Base-by-base conservation (phyloP, 2,329 filamentous ascomycete genomes). In the Incumbomyces lentus region DNA sequence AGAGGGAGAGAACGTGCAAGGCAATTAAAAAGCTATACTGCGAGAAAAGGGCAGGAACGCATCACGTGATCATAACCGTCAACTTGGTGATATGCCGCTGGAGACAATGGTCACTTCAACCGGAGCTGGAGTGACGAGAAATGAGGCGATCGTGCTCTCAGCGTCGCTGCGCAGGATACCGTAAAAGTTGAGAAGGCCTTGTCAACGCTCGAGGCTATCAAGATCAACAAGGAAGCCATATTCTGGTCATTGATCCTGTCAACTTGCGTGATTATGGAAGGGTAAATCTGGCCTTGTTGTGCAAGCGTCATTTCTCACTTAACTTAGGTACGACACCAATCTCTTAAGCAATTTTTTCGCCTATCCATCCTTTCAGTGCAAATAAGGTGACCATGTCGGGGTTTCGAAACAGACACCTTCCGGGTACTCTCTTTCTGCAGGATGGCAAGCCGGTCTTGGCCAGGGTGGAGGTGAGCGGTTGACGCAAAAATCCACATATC, bases 251-350 rank as follows among this genome's bases (percentile, higher is more conserved):
- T 67, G 17, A 35, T 65, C 26, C 65, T 72, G 44, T 71, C 68
- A 10, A 64, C 64, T n/a, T 65, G 67, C 2, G 65, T 74, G 44
- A 63, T 74, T 50, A 74, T 74, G 71, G 71, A 73, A 49, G 71
- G n/a, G n/a, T n/a, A n/a, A n/a, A n/a, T n/a, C n/a, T n/a, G n/a
- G n/a, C n/a, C n/a, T n/a, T n/a, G n/a, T n/a, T n/a, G n/a, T n/a
- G n/a, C n/a, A n/a, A n/a, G n/a, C n/a, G n/a, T n/a, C n/a, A n/a
- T n/a, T n/a, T n/a, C n/a, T n/a, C n/a, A n/a, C n/a, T n/a, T n/a
- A n/a, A n/a, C n/a, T n/a, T n/a, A n/a, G 71, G 2, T 74, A 76
- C 55, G 73, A 76, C 52, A 64, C 74, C 6, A 71, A 71, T 1
- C 58, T 76, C 0, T 59, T 76, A 3, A 63, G 67, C 1, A 72